Evolutionary conservation across 2,329 filamentous ascomycete species (phyloP), one percentile per base, ranked within the genome.

Genomic region (Phaeosphaeriaceae sp.): DNA sequence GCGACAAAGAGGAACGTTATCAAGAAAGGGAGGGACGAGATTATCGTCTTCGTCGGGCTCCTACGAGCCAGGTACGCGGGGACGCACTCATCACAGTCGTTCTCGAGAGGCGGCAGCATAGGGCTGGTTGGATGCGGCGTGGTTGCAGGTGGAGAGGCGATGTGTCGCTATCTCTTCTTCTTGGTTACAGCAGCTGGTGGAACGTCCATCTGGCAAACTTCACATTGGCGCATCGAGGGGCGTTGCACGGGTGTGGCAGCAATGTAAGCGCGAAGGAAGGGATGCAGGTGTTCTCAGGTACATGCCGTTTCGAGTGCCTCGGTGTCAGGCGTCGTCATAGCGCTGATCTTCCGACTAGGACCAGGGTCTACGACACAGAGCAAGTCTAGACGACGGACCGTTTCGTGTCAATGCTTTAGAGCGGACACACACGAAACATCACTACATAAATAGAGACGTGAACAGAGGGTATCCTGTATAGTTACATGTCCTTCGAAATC

Each of bases 11-110:
- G 63, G 76, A 94, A 94, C 40, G 91, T 91, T 57, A 87, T 75
- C 57, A 91, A 74, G 75, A 95, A 92, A 0, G 91, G 91, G 3
- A 85, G 75, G 10, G 86, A 83, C 22, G 91, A 86, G 57, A 91
- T 83, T 50, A 88, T 66, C 40, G 87, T 74, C 31, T 83, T 79
- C 46, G 83, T 79, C 36, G 83, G 69, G 31, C 83, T 79, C 45
- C 76, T 76, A 53, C 73, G 65, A 42, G 77, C 70, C 33, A 67
- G 62, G 67, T 81, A 81, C 59, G 81, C 80, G 70, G 88, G 89
- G 58, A 81, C 80, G 77, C 87, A 86, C 69, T 84, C 83, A 74
- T 82, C 82, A 81, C 87, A 90, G 59, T 82, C 80, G 66, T 77
- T 74, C 55, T 81, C 79, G 61, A 71, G 67, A 42, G 69, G 54